Evolutionary conservation across 1,284 basidiomycete species (phyloP).

Genomic region (Irpex sp.): DNA sequence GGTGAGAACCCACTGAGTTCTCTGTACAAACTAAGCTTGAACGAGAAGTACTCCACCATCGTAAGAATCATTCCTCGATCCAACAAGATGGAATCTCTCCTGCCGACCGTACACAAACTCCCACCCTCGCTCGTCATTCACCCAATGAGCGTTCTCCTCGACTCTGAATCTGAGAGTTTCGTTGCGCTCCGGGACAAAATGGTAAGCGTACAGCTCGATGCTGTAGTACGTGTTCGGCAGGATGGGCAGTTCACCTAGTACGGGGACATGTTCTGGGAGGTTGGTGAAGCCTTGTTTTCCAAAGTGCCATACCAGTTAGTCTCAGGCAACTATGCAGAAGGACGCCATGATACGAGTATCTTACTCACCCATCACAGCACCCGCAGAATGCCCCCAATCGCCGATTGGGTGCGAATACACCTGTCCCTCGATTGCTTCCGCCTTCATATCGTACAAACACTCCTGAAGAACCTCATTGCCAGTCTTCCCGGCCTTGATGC

Average conservation of each 20-base stretch:
- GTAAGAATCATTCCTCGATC: background rate
- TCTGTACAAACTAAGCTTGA: background rate
- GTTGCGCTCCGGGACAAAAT: conserved; percentile 46
- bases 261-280: conserved; percentile 40
- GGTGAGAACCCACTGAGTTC: too few species aligned
- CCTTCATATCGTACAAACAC: conserved; percentile 38
- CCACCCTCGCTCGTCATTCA: conserved; percentile 34
- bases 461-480: conserved; percentile 44
- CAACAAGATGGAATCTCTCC: conserved; percentile 41
- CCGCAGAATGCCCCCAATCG: conserved; percentile 55
- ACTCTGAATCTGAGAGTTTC: conserved; percentile 42
- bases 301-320: too few species aligned
- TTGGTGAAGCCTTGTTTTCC: conserved; percentile 39
- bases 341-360: background rate
- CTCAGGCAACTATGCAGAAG: too few species aligned
- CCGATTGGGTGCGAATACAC: conserved; percentile 53
- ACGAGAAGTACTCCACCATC: background rate
- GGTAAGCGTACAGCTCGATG: conserved; percentile 49
- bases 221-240: conserved; percentile 46
- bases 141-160: conserved; percentile 51
- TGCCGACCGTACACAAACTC: conserved; percentile 48
- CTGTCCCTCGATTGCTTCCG: conserved; percentile 42
- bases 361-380: conserved; percentile 44
- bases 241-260: conserved; percentile 41
- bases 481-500: conserved; percentile 42